Evolutionary conservation across 2,329 filamentous ascomycete genomes (phyloP).

Genomic region (Cordyceps cateniannulata): DNA sequence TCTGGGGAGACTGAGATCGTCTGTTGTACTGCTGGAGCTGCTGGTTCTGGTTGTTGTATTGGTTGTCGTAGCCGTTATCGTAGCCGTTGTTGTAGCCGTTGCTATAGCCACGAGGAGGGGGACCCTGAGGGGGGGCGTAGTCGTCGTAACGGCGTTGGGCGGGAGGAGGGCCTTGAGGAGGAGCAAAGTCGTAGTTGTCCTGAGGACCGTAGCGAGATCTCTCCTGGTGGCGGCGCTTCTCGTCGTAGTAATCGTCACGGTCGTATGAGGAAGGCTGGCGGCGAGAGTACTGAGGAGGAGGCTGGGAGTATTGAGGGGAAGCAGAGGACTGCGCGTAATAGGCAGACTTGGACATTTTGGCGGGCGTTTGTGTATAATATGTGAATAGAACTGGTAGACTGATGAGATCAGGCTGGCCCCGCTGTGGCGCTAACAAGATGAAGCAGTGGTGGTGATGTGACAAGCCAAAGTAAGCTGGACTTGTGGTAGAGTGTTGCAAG

Average conservation of each 20-base stretch:
- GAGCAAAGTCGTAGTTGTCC: conserved; percentile 10
- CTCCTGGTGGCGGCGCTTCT: conserved; percentile 10
- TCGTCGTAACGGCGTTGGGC: conserved; percentile 8
- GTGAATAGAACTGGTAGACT: not conserved
- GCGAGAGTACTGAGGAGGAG: conserved; percentile 10
- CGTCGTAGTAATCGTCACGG: conserved; percentile 9
- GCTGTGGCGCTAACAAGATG: conserved; percentile 5
- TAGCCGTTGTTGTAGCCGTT: conserved; percentile 7
- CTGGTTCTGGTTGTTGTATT: conserved; percentile 1
- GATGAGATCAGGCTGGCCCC: conserved; percentile 6
- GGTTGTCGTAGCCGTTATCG: conserved; percentile 1
- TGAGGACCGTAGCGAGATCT: not conserved
- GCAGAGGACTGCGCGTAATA: conserved; percentile 8
- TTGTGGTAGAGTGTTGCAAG: not conserved
- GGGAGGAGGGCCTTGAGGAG: conserved; percentile 9
- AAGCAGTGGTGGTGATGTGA: not conserved
- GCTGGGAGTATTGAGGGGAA: conserved; percentile 10
- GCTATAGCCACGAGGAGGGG: conserved; percentile 2
- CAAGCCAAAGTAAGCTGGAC: not conserved
- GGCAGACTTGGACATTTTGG: conserved; percentile 10
- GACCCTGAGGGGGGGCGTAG: conserved; percentile 8
- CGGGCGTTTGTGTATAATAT: not conserved
- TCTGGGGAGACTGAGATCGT: conserved; percentile 6
- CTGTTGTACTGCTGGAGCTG: conserved; percentile 11
- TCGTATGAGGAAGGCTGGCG: not conserved